A percentile compares a stretch with the other conserved stretches of the same genome.
These are phyloP conservation scores for Paraphoma chrysanthemicola DNA, from an alignment of 2,329 filamentous ascomycete species.

Conservation along the genomic window DNA sequence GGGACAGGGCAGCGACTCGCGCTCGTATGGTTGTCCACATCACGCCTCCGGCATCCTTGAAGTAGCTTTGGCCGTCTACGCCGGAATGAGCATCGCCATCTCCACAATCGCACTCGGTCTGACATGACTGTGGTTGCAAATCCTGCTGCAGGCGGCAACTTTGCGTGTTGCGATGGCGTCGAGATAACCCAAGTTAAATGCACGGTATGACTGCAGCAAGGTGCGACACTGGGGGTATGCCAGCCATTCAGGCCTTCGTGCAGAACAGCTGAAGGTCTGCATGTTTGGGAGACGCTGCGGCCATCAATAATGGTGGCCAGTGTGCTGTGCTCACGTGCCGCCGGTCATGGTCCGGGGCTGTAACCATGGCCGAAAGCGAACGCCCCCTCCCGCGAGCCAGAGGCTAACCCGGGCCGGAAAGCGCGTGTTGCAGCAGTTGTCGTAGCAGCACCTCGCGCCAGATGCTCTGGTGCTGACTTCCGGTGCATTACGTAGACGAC, in stretches of 20 bases:
- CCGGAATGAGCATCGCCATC: constrained; percentile 35
- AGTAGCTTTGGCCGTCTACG: constrained; percentile 23
- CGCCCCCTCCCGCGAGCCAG: not conserved
- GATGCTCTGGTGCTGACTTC: too few species aligned
- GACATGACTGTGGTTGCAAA: constrained; percentile 20
- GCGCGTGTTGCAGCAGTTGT: constrained; percentile 8
- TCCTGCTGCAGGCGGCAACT: constrained; percentile 19
- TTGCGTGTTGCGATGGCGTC: constrained; percentile 9
- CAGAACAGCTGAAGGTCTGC: constrained; percentile 15
- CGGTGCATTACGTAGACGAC: constrained; percentile 21
- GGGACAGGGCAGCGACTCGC: constrained; percentile 22
- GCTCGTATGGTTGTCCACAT: constrained; percentile 37
- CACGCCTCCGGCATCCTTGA: constrained; percentile 28
- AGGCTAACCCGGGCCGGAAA: constrained; percentile 12
- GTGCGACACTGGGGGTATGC: constrained; percentile 7
- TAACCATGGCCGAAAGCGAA: not conserved
- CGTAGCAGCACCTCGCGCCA: too few species aligned
- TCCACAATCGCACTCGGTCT: constrained; percentile 32
- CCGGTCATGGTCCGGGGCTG: not conserved
- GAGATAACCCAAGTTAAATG: constrained; percentile 13
- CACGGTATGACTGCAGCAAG: constrained; percentile 12
- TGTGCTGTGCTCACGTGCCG: not conserved
- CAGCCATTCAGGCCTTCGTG: constrained; percentile 11
- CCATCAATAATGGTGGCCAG: constrained; percentile 2
- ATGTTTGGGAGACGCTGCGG: constrained; percentile 18